Conservation (phyloP, 345 rosid species). For the Murraya koenigii region DNA sequence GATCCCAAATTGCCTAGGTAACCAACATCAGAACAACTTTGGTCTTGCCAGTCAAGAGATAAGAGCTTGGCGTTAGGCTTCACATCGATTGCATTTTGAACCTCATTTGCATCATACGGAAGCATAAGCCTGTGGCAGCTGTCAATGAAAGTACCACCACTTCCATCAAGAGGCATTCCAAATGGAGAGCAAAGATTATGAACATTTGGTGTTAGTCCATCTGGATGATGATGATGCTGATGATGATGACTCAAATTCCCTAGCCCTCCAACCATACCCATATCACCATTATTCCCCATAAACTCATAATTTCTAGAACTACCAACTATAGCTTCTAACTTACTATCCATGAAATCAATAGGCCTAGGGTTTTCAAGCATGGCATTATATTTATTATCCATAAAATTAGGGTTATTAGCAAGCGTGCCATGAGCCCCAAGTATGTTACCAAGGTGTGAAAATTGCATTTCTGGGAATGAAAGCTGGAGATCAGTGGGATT, state of each 20-base stretch:
- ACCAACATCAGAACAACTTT: conserved; percentile 53
- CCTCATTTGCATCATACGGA: conserved; percentile 48
- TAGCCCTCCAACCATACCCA: conserved; percentile 33
- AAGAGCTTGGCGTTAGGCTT: conserved; percentile 67
- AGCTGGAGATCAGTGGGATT: conserved; percentile 60
- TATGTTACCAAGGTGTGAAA: conserved; percentile 44
- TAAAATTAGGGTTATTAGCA: conserved; percentile 24
- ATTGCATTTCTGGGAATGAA: conserved; percentile 49
- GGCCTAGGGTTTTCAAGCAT: conserved; percentile 35
- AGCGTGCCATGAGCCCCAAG: conserved; percentile 26
- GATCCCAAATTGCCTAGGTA: conserved; percentile 47
- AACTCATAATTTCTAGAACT: conserved; percentile 47
- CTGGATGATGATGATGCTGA: conserved; percentile 2
- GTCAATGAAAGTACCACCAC: conserved; percentile 49
- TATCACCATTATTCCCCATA: conserved; percentile 42
- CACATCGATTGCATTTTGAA: conserved; percentile 51
- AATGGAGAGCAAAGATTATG: conserved; percentile 43
- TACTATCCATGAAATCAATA: conserved; percentile 49
- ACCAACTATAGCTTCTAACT: conserved; percentile 44
- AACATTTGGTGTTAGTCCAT: conserved; percentile 25
- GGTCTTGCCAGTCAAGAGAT: conserved; percentile 87
- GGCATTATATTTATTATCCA: conserved; percentile 31
- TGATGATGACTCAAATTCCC: conserved; percentile 28
- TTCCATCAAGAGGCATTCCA: conserved; percentile 39
- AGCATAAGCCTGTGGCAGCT: conserved; percentile 57